Percentiles rank a stretch among this genome's conserved stretches.
phyloP scores from a whole-genome alignment of 257 asterid genomes.

The Fraxinus anomala region DNA sequence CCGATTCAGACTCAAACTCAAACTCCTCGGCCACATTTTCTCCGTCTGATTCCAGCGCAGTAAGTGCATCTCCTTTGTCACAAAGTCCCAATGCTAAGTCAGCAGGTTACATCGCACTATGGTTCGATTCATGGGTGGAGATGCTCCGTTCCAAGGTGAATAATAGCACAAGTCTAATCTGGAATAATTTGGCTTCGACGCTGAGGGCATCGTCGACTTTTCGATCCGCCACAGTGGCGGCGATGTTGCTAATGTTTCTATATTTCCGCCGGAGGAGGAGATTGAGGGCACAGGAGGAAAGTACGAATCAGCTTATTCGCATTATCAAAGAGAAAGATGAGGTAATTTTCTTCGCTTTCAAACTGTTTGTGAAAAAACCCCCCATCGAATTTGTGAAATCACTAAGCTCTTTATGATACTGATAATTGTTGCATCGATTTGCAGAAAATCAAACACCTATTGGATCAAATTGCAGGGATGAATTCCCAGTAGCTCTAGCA shows the following conservation, averaged over 20 bases:
- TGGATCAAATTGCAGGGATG: constrained; percentile 71
- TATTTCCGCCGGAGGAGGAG: constrained; percentile 32
- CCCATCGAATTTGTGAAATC: constrained; percentile 4
- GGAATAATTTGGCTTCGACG: constrained; percentile 25
- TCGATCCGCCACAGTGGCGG: constrained; percentile 33
- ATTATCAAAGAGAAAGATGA: constrained; percentile 50
- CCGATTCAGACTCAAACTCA: constrained; percentile 35
- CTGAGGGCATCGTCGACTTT: constrained; percentile 26
- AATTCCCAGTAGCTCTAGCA: constrained; percentile 32
- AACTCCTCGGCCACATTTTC: constrained; percentile 43
- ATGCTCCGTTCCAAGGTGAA: constrained; percentile 35
- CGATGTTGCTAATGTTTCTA: constrained; percentile 22
- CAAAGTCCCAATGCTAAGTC: constrained; percentile 16
- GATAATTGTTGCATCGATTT: not conserved
- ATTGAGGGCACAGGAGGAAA: not conserved
- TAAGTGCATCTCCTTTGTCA: constrained; percentile 24
- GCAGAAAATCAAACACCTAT: constrained; percentile 68
- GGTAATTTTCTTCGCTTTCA: constrained; percentile 20
- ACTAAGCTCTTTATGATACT: not conserved
- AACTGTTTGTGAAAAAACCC: constrained; percentile 49
- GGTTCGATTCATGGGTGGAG: constrained; percentile 38
- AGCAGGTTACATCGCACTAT: not conserved
- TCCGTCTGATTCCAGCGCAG: constrained; percentile 34
- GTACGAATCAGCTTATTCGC: constrained; percentile 24
- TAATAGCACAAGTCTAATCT: constrained; percentile 9